Evolutionary conservation across 2,329 filamentous ascomycete genomes (phyloP).

Genomic region (Exophiala alcalophila): DNA sequence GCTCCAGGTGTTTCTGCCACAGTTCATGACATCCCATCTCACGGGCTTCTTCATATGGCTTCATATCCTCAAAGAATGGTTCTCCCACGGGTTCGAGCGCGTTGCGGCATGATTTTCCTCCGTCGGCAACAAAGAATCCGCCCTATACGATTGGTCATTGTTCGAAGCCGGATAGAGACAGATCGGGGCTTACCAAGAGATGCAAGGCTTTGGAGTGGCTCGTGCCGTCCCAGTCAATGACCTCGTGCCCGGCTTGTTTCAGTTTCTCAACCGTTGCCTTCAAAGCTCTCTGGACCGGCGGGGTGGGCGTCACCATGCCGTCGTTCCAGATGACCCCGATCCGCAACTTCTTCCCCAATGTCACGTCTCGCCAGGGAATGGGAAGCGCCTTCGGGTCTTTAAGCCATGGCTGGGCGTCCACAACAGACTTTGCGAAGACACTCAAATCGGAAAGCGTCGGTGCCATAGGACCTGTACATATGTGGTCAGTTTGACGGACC

Average conservation of each 20-base stretch:
- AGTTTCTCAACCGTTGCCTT: constrained; percentile 35
- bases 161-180: too few relatives aligned
- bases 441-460: constrained; percentile 51
- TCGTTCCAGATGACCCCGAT: constrained; percentile 24
- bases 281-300: constrained; percentile 21
- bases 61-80: background rate
- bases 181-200: too few relatives aligned
- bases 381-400: constrained; percentile 54
- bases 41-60: constrained; percentile 32
- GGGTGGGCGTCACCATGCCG: constrained; percentile 11
- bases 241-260: constrained; percentile 50
- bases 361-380: constrained; percentile 52
- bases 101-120: too few relatives aligned
- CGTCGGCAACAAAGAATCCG: too few relatives aligned
- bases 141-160: too few relatives aligned
- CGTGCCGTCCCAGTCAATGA: constrained; percentile 36
- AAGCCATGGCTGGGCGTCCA: constrained; percentile 50
- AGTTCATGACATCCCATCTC: constrained; percentile 36
- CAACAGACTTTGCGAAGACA: constrained; percentile 37
- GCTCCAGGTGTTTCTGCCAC: constrained; percentile 35
- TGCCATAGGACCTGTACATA: constrained; percentile 56
- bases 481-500: constrained; percentile 33
- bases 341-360: constrained; percentile 36
- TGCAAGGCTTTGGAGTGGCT: too few relatives aligned
- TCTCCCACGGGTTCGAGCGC: too few relatives aligned